These are phyloP conservation scores for Drosera spatulata DNA, from an alignment of 179 eudicot species.

Conservation along the genomic window DNA sequence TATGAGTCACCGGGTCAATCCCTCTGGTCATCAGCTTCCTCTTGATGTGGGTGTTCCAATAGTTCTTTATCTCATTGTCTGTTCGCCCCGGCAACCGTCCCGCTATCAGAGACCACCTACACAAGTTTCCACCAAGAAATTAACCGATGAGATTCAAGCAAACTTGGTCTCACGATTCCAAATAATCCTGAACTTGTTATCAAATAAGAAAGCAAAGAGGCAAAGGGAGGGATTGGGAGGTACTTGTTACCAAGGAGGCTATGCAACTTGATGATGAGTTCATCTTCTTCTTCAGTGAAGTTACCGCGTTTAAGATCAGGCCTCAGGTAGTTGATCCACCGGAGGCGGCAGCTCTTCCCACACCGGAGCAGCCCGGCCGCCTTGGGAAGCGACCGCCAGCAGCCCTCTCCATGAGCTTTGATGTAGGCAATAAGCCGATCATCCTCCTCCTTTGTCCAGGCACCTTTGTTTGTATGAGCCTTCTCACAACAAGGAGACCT, in stretches of 20 bases:
- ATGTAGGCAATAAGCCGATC: constrained; percentile 78
- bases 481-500: constrained; percentile 94
- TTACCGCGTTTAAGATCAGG: constrained; percentile 89
- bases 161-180: background rate
- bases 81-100: constrained; percentile 84
- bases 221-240: constrained; percentile 1
- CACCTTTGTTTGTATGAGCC: constrained; percentile 50
- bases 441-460: constrained; percentile 54
- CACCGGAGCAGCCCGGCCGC: constrained; percentile 86
- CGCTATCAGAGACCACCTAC: constrained; percentile 77
- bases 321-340: constrained; percentile 4
- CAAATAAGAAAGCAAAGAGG: background rate
- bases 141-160: background rate
- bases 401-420: constrained; percentile 75
- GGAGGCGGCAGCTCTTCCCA: constrained; percentile 81
- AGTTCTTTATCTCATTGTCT: constrained; percentile 84
- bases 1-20: constrained; percentile 72
- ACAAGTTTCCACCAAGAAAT: background rate
- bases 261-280: constrained; percentile 8
- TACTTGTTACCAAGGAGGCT: constrained; percentile 92
- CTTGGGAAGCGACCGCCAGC: constrained; percentile 85
- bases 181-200: background rate
- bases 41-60: constrained; percentile 86
- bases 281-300: constrained; percentile 75
- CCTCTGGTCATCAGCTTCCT: constrained; percentile 76